Conservation (phyloP, 1,284 basidiomycete genomes). For the Ceratobasidium sp. region DNA sequence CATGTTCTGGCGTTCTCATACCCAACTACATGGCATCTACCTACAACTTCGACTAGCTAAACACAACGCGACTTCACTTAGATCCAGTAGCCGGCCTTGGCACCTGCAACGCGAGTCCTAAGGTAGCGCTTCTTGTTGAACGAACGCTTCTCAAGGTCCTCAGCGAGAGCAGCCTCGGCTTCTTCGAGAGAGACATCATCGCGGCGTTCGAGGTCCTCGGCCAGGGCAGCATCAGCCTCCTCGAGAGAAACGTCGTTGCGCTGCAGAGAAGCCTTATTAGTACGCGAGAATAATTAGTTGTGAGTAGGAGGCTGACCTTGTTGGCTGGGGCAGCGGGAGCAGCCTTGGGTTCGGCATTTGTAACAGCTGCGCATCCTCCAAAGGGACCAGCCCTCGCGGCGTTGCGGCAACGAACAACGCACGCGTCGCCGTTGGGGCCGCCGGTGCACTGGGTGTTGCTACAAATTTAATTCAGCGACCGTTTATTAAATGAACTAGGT, state of each 20-base stretch:
- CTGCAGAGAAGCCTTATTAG: neutral
- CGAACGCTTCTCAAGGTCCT: slow-evolving; percentile 8
- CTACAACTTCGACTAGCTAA: neutral
- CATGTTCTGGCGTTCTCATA: neutral
- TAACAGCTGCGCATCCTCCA: slow-evolving; percentile 46
- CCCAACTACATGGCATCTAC: neutral
- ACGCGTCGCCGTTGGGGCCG: slow-evolving; percentile 38
- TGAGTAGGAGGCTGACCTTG: neutral
- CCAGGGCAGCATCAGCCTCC: neutral
- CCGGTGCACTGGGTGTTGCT: slow-evolving; percentile 27
- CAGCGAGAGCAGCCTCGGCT: slow-evolving; percentile 19
- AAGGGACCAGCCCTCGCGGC: slow-evolving; percentile 49
- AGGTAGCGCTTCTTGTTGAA: slow-evolving; percentile 26
- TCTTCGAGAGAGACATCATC: slow-evolving; percentile 2
- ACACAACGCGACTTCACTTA: neutral
- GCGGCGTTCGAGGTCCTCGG: neutral
- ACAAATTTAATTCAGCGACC: neutral
- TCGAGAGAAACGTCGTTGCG: neutral
- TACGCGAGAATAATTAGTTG: neutral
- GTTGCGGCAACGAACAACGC: slow-evolving; percentile 40
- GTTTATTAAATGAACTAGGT: neutral
- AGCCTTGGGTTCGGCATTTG: neutral
- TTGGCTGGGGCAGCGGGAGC: slow-evolving; percentile 3
- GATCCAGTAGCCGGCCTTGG: slow-evolving; percentile 17
- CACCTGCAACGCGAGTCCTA: slow-evolving; percentile 16